phyloP scores from a whole-genome alignment of 306 rosid species.

The Carpinus fangiana region DNA sequence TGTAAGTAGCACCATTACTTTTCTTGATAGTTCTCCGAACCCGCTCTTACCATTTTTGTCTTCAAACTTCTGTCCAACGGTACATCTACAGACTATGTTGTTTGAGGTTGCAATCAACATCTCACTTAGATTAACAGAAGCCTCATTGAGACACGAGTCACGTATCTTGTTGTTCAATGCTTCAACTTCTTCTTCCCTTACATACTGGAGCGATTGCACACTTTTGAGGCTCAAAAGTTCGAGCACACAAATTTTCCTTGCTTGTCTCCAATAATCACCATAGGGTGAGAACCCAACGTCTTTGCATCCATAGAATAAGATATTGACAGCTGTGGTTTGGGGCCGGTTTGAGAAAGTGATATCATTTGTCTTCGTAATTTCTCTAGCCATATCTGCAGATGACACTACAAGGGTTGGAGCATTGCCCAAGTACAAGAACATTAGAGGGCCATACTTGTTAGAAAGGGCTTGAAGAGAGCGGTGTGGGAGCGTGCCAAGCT shows the following conservation, averaged over 20 bases:
- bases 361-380: conserved; percentile 6
- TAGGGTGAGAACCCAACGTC: conserved; percentile 7
- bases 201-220: not conserved
- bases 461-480: not conserved
- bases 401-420: not conserved
- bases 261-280: conserved; percentile 8
- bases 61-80: not conserved
- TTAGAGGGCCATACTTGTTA: not conserved
- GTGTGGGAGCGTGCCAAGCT: not conserved
- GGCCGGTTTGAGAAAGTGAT: not conserved
- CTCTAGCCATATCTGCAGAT: not conserved
- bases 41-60: not conserved
- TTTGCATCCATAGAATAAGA: not conserved
- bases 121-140: not conserved
- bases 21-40: not conserved
- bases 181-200: conserved; percentile 13
- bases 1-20: not conserved
- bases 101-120: not conserved
- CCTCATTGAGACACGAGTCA: not conserved
- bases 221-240: conserved; percentile 14
- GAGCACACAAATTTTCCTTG: conserved; percentile 1
- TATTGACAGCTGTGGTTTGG: not conserved
- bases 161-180: not conserved
- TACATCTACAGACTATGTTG: not conserved
- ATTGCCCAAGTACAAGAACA: not conserved